Evolutionary conservation across 2,329 filamentous ascomycete species (phyloP).

Genomic region (Zasmidium cellare): DNA sequence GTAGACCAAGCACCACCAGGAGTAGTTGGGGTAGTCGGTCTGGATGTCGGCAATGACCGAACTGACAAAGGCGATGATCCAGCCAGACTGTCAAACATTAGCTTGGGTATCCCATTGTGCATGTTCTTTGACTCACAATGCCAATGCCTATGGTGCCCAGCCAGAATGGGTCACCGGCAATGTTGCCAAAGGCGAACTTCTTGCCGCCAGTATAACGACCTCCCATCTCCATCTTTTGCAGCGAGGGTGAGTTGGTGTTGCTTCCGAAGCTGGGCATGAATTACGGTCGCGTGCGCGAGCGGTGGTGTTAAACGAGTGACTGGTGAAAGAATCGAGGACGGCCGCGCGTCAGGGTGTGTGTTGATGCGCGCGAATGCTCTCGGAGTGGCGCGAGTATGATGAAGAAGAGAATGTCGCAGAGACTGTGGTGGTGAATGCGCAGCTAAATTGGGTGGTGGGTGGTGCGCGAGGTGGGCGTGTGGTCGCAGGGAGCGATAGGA

Average conservation of each 20-base stretch:
- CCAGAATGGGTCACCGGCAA: conserved; percentile 94
- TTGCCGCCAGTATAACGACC: conserved; percentile 16
- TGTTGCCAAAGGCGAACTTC: conserved; percentile 77
- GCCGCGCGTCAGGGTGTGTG: conserved; percentile 9
- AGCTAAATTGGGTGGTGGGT: not conserved
- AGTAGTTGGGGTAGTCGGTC: conserved; percentile 72
- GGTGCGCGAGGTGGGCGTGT: not conserved
- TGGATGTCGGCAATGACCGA: conserved; percentile 71
- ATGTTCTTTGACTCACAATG: conserved; percentile 62
- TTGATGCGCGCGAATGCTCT: conserved; percentile 2
- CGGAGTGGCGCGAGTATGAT: not conserved
- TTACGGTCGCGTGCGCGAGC: conserved; percentile 8
- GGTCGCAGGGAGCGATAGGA: not conserved
- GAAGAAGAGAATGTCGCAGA: not conserved
- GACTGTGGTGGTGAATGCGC: not conserved
- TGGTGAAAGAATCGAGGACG: conserved; percentile 10
- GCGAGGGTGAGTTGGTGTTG: conserved; percentile 23
- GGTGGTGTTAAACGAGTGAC: conserved; percentile 21
- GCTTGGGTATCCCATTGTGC: not conserved
- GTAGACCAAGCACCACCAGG: conserved; percentile 89
- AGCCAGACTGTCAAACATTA: conserved; percentile 68
- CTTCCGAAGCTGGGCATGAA: conserved; percentile 31
- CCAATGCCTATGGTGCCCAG: conserved; percentile 91
- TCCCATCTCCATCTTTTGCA: conserved; percentile 34
- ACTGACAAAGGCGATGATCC: conserved; percentile 87